Evolutionary conservation across 805 yeast species (phyloP).

Genomic region (Pichia gijzeniarum): DNA sequence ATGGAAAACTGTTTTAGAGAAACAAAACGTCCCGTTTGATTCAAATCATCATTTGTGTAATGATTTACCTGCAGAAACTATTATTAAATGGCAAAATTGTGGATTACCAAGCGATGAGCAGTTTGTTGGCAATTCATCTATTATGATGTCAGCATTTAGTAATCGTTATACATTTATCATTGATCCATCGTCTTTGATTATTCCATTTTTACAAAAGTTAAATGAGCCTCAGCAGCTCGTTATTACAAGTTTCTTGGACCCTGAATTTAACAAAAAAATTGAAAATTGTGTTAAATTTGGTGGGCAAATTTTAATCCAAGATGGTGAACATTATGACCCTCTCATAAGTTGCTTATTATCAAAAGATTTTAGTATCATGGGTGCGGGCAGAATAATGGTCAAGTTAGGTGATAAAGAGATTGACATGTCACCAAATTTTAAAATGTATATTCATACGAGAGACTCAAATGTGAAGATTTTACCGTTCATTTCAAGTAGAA

Average conservation of each 20-base stretch:
- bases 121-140: conserved; percentile 55
- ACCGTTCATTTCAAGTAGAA: conserved; percentile 55
- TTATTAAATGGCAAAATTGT: conserved; percentile 43
- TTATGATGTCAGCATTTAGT: conserved; percentile 29
- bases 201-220: conserved; percentile 34
- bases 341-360: conserved; percentile 55
- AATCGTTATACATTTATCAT: conserved; percentile 50
- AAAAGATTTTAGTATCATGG: conserved; percentile 53
- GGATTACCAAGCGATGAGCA: conserved; percentile 56
- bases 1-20: conserved; percentile 27
- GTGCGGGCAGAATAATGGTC: conserved; percentile 68
- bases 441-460: conserved; percentile 52
- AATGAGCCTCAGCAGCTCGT: conserved; percentile 34
- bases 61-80: conserved; percentile 36
- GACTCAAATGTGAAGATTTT: conserved; percentile 45
- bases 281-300: conserved; percentile 86
- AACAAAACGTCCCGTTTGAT: conserved; percentile 36
- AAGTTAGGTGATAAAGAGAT: conserved; percentile 55
- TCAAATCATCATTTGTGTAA: conserved; percentile 26
- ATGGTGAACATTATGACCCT: conserved; percentile 80
- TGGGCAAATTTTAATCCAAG: conserved; percentile 60
- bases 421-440: conserved; percentile 62
- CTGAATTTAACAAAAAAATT: conserved; percentile 55
- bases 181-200: conserved; percentile 58
- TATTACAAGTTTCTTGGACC: conserved; percentile 66